These are phyloP conservation scores for Xerocomellus chrysenteron DNA, from an alignment of 768 basidiomycete species.

Conservation along the genomic window DNA sequence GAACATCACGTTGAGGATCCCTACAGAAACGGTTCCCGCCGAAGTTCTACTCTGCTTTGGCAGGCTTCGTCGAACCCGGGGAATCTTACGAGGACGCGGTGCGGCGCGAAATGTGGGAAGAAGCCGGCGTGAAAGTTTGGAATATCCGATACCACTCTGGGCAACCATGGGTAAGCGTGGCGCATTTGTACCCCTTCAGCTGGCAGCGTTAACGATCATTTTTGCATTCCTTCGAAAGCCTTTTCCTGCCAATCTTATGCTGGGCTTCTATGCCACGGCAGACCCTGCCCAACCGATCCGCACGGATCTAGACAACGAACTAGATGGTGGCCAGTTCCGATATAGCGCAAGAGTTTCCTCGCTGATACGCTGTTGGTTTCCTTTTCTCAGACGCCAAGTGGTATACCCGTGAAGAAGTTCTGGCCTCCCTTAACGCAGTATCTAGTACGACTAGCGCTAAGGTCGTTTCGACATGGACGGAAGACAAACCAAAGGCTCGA, in stretches of 20 bases:
- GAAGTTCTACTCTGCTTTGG: constrained; percentile 84
- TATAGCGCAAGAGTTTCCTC: not conserved
- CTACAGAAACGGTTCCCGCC: constrained; percentile 61
- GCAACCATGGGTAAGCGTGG: constrained; percentile 76
- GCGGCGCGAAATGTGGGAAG: constrained; percentile 91
- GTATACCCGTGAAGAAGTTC: constrained; percentile 77
- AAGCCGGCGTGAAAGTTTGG: constrained; percentile 87
- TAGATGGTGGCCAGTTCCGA: constrained; percentile 57
- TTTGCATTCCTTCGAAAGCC: constrained; percentile 50
- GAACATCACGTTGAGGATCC: not conserved
- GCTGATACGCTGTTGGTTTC: not conserved
- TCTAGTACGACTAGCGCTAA: constrained; percentile 32
- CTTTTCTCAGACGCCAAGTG: constrained; percentile 75
- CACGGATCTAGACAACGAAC: constrained; percentile 89
- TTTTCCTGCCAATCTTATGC: constrained; percentile 87
- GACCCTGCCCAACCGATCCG: constrained; percentile 74
- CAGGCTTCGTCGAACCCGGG: constrained; percentile 93
- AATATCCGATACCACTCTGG: constrained; percentile 81
- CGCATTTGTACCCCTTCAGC: not conserved
- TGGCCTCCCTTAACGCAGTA: constrained; percentile 47
- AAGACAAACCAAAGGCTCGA: constrained; percentile 21
- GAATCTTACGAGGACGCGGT: constrained; percentile 96
- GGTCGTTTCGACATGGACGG: constrained; percentile 12
- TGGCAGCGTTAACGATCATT: not conserved
- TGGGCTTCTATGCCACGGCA: constrained; percentile 82